Percentiles rank a stretch among this genome's conserved stretches.
phyloP scores from a whole-genome alignment of 2,329 filamentous ascomycete genomes.

The Apiospora rasikravindrae region DNA sequence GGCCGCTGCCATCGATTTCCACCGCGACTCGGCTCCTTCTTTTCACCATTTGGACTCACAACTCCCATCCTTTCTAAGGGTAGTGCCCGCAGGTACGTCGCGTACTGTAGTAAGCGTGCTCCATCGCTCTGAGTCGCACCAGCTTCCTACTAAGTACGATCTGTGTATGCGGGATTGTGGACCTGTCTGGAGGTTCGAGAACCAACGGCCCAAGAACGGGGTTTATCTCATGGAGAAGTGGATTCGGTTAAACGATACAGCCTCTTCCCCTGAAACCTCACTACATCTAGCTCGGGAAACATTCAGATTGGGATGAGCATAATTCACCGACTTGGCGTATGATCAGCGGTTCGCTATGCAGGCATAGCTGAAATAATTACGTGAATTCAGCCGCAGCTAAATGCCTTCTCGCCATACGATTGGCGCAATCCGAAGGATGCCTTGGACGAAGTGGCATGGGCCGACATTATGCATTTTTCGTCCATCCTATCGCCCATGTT shows the following conservation, averaged over 20 bases:
- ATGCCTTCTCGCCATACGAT: neutral
- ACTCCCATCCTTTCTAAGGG: neutral
- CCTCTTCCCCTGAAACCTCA: slow-evolving; percentile 5
- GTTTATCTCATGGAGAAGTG: neutral
- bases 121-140: neutral
- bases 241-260: neutral
- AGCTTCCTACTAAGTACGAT: neutral
- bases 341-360: neutral
- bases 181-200: slow-evolving; percentile 5
- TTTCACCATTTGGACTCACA: neutral
- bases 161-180: neutral
- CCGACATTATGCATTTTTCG: neutral
- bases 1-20: neutral
- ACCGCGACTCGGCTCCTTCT: neutral
- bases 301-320: neutral
- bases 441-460: neutral
- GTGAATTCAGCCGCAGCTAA: neutral
- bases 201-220: neutral
- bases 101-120: slow-evolving; percentile 4
- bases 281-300: slow-evolving; percentile 1
- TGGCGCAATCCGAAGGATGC: neutral
- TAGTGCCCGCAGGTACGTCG: neutral
- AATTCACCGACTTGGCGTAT: neutral
- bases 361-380: neutral
- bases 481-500: neutral